phyloP scores from a whole-genome alignment of 73 alveolate species.

The Effrenium voratum region DNA sequence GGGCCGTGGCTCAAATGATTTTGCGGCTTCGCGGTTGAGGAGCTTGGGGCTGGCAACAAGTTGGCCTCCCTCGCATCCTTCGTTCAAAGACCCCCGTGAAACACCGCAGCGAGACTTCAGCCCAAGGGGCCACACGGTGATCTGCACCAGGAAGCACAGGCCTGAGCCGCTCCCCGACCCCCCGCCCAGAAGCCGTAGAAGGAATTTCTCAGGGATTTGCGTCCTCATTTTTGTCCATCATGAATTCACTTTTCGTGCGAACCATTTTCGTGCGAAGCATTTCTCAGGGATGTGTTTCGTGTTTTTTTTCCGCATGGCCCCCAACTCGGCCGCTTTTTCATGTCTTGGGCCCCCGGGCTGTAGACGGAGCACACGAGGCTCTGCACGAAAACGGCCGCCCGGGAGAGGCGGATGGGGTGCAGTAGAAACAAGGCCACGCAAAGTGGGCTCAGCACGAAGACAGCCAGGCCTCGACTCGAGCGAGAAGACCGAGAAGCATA shows the following conservation, averaged over 20 bases:
- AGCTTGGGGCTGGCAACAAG: no score
- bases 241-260: background rate
- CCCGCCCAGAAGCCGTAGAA: no score
- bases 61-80: no score
- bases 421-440: constrained; percentile 70
- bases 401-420: constrained; percentile 58
- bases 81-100: no score
- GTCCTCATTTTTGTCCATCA: no score
- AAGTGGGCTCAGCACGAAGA: constrained; percentile 74
- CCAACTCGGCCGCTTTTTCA: background rate
- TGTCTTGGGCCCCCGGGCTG: background rate
- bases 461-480: constrained; percentile 55
- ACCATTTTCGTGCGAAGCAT: background rate
- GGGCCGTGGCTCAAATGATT: no score
- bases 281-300: background rate
- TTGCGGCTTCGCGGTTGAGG: no score
- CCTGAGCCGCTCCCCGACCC: background rate
- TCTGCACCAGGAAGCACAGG: constrained; percentile 41
- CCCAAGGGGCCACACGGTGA: constrained; percentile 39
- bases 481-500: no score
- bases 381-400: constrained; percentile 89
- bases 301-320: background rate
- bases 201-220: no score
- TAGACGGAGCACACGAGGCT: constrained; percentile 80
- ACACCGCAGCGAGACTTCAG: no score